A percentile compares a stretch with the other conserved stretches of the same genome.
These are phyloP conservation scores for Globisporangium paroecandrum DNA, from an alignment of 352 stramenopile genomes.

Conservation along the genomic window DNA sequence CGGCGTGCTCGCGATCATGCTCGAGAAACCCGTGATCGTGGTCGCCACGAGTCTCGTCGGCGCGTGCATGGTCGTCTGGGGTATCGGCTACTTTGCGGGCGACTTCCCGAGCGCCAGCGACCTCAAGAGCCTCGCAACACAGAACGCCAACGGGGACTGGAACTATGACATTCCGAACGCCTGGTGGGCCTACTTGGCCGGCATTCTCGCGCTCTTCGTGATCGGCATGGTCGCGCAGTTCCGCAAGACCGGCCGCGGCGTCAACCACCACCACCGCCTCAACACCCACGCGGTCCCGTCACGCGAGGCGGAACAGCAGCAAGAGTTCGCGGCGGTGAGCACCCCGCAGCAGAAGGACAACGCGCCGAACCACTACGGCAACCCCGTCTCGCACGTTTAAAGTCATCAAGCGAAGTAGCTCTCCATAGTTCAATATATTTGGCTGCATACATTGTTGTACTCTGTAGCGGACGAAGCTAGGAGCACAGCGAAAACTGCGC, in stretches of 20 bases:
- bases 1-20: constrained; percentile 37
- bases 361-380: constrained; percentile 8
- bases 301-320: background rate
- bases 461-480: background rate
- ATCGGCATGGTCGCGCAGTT: constrained; percentile 62
- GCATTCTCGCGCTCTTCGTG: constrained; percentile 49
- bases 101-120: constrained; percentile 51
- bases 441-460: background rate
- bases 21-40: constrained; percentile 57
- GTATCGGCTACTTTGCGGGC: constrained; percentile 62
- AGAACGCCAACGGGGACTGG: constrained; percentile 37
- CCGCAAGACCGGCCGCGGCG: constrained; percentile 38
- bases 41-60: constrained; percentile 50
- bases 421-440: background rate
- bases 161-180: constrained; percentile 52
- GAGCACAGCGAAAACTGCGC: background rate
- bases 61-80: constrained; percentile 45
- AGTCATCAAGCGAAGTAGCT: background rate
- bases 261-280: constrained; percentile 11
- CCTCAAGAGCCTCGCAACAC: constrained; percentile 36
- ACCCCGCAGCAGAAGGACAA: constrained; percentile 7
- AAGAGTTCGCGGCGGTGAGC: constrained; percentile 5
- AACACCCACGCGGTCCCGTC: constrained; percentile 8
- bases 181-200: constrained; percentile 57
- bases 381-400: constrained; percentile 17